Conservation (phyloP, 2,329 filamentous ascomycete genomes). For the Paraconiothyrium brasiliense region DNA sequence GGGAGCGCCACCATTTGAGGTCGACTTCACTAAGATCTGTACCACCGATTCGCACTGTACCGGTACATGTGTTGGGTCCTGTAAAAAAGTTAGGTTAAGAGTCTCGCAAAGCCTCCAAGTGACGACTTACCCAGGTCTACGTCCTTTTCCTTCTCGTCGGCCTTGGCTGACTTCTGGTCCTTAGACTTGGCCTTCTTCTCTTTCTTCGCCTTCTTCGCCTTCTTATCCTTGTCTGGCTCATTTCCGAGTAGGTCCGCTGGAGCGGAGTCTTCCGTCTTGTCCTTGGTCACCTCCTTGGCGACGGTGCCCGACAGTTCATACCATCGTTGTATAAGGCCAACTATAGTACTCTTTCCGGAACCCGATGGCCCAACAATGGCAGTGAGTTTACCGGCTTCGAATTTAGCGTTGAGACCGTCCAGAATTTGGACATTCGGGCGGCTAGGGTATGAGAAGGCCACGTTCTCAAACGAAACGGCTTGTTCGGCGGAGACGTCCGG, state of each 20-base stretch:
- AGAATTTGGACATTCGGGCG: conserved; percentile 71
- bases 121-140: conserved; percentile 12
- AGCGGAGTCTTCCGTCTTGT: conserved; percentile 14
- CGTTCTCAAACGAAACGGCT: conserved; percentile 48
- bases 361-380: conserved; percentile 79
- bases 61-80: conserved; percentile 45
- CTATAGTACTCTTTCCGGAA: conserved; percentile 77
- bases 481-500: conserved; percentile 45
- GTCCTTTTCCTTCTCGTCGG: conserved; percentile 15
- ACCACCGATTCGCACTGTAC: conserved; percentile 39
- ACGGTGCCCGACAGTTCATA: conserved; percentile 63
- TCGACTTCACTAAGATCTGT: conserved; percentile 43
- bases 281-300: conserved; percentile 18
- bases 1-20: conserved; percentile 56
- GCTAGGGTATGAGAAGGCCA: conserved; percentile 51
- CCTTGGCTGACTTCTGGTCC: conserved; percentile 12
- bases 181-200: conserved; percentile 4
- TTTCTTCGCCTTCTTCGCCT: conserved; percentile 20
- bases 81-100: background rate
- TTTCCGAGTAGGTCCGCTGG: conserved; percentile 7
- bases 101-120: background rate
- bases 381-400: conserved; percentile 72
- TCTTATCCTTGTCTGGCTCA: conserved; percentile 15
- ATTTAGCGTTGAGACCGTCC: conserved; percentile 65
- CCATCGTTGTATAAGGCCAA: conserved; percentile 76